Conservation (phyloP, 2,329 filamentous ascomycete species). For the Trichoderma atroviride region DNA sequence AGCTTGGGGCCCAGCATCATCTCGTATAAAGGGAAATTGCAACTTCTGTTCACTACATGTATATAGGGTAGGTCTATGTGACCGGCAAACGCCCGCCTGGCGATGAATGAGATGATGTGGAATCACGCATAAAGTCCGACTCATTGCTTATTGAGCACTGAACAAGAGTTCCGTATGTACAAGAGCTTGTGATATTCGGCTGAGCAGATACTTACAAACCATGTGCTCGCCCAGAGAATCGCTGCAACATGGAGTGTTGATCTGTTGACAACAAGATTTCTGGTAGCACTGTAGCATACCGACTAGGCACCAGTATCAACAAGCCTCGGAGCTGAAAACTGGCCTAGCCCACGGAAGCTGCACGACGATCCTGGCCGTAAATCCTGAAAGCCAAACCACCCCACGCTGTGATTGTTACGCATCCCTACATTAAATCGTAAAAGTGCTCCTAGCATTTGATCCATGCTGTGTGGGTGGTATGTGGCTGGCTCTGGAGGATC, state of each 20-base stretch:
- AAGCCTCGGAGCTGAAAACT: background rate
- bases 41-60: too few relatives aligned
- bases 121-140: slow-evolving; percentile 3
- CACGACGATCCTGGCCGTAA: background rate
- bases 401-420: slow-evolving; percentile 2
- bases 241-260: background rate
- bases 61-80: slow-evolving; percentile 1
- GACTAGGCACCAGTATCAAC: background rate
- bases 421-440: background rate
- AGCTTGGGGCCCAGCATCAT: background rate
- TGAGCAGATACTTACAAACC: background rate
- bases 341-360: background rate
- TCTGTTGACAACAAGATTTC: background rate
- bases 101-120: slow-evolving; percentile 10
- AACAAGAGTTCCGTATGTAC: background rate
- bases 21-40: background rate
- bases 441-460: background rate
- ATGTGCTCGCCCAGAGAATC: background rate
- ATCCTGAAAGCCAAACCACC: background rate
- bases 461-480: background rate
- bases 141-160: background rate
- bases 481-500: background rate
- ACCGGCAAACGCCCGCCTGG: background rate
- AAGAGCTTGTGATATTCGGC: background rate
- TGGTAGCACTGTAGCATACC: background rate